phyloP scores from a whole-genome alignment of 129 eudicot species.

The Gnaphalium uliginosum region DNA sequence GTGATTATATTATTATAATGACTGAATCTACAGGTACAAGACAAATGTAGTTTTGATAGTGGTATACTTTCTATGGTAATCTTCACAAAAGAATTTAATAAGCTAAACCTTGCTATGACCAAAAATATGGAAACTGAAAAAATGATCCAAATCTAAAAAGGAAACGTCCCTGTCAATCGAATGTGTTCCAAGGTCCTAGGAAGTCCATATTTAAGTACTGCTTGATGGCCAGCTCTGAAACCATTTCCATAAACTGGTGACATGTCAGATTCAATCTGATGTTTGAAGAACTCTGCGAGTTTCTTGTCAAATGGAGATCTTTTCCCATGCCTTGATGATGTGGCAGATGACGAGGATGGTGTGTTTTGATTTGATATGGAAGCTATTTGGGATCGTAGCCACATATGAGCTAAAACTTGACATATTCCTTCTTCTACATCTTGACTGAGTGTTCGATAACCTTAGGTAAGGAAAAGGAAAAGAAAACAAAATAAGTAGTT shows the following conservation, averaged over 20 bases:
- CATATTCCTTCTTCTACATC: conserved; percentile 97
- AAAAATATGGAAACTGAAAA: conserved; percentile 23
- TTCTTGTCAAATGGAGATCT: conserved; percentile 85
- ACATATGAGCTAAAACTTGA: conserved; percentile 85
- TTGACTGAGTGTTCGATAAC: conserved; percentile 70
- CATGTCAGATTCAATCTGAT: conserved; percentile 79
- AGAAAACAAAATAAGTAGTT: conserved; percentile 1
- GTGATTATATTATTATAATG: conserved; percentile 26
- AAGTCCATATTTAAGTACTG: conserved; percentile 77
- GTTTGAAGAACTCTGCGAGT: conserved; percentile 73
- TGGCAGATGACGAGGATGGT: conserved; percentile 41
- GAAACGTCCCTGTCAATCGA: conserved; percentile 73
- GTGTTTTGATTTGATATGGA: conserved; percentile 34
- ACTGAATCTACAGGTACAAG: conserved; percentile 31
- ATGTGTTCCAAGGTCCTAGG: conserved; percentile 74
- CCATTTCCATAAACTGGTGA: conserved; percentile 81
- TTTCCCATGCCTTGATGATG: conserved; percentile 47
- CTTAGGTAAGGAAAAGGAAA: conserved; percentile 29
- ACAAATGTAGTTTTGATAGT: conserved; percentile 23
- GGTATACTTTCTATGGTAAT: conserved; percentile 28
- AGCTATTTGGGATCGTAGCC: conserved; percentile 65
- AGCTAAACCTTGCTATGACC: conserved; percentile 15
- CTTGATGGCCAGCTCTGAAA: conserved; percentile 69
- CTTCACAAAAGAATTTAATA: conserved; percentile 29
- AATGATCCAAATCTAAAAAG: conserved; percentile 37